These are phyloP conservation scores for Acacia crassicarpa DNA, from an alignment of 306 rosid genomes.

Conservation along the genomic window DNA sequence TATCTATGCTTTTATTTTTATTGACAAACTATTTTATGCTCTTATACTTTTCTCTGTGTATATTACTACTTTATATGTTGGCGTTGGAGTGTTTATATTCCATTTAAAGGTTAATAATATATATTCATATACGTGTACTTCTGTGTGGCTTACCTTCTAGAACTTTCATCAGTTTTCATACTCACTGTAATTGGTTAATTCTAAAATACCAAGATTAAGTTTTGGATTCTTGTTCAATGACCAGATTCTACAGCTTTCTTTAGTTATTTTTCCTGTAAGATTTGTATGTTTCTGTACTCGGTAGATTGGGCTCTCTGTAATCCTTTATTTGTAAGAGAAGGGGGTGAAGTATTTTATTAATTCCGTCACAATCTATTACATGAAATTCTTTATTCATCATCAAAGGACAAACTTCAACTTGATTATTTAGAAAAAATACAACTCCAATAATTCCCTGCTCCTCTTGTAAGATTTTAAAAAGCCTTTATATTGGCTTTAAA, in stretches of 20 bases:
- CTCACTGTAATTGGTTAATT: neutral
- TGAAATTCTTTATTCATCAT: neutral
- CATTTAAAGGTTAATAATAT: neutral
- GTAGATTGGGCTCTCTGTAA: constrained; percentile 1
- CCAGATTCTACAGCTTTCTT: neutral
- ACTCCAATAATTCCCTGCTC: neutral
- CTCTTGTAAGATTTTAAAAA: constrained; percentile 2
- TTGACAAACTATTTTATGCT: constrained; percentile 4
- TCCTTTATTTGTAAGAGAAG: neutral
- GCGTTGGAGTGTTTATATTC: neutral
- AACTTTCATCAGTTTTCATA: constrained; percentile 7
- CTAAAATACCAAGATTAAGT: constrained; percentile 18
- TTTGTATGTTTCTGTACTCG: neutral
- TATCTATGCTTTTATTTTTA: constrained; percentile 1
- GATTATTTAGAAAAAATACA: neutral
- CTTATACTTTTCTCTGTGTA: neutral
- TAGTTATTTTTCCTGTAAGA: neutral
- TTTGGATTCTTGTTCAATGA: constrained; percentile 19
- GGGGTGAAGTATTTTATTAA: neutral
- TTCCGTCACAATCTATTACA: neutral
- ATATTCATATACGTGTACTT: neutral
- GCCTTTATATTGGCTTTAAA: neutral
- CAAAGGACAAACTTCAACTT: neutral
- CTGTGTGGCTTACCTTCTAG: neutral
- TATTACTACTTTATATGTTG: neutral